Conservation (phyloP, 371 early-diverging fungal genomes). For the Dentiscutata heterogama region DNA sequence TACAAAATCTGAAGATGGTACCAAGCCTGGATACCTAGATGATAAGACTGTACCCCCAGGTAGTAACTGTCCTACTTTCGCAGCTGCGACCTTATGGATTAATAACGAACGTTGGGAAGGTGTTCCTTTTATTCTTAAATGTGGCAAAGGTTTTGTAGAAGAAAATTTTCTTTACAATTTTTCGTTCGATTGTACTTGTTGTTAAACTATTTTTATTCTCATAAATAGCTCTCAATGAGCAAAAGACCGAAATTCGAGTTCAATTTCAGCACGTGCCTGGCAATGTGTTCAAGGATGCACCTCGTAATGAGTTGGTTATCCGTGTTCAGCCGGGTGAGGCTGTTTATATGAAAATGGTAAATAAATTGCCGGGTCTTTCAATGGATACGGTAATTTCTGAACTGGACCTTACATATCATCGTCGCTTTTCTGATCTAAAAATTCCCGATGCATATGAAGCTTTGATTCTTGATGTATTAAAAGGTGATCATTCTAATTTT, state of each 20-base stretch:
- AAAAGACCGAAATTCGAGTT: conserved; percentile 94
- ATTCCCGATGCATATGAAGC: conserved; percentile 98
- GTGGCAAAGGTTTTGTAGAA: conserved; percentile 79
- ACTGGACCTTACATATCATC: conserved; percentile 91
- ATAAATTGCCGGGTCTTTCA: conserved; percentile 90
- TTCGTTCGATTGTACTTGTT: not conserved
- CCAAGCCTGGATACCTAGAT: conserved; percentile 89
- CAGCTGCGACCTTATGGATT: conserved; percentile 86
- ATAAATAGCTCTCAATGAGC: conserved; percentile 83
- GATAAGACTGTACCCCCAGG: conserved; percentile 87
- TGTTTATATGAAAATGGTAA: conserved; percentile 97
- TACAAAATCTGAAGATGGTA: conserved; percentile 72
- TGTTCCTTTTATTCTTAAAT: conserved; percentile 96
- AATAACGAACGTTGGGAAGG: conserved; percentile 97
- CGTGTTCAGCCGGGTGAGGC: conserved; percentile 96
- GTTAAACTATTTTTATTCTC: not conserved
- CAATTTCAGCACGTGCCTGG: conserved; percentile 94
- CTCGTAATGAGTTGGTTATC: conserved; percentile 96
- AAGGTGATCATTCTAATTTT: conserved; percentile 96
- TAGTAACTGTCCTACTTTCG: conserved; percentile 93
- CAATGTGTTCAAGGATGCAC: conserved; percentile 71
- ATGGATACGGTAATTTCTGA: conserved; percentile 82
- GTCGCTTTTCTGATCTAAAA: conserved; percentile 82
- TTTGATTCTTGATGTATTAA: conserved; percentile 89
- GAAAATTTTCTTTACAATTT: no score